Conservation (phyloP, 805 yeast genomes). For the Wickerhamomyces queroliae region DNA sequence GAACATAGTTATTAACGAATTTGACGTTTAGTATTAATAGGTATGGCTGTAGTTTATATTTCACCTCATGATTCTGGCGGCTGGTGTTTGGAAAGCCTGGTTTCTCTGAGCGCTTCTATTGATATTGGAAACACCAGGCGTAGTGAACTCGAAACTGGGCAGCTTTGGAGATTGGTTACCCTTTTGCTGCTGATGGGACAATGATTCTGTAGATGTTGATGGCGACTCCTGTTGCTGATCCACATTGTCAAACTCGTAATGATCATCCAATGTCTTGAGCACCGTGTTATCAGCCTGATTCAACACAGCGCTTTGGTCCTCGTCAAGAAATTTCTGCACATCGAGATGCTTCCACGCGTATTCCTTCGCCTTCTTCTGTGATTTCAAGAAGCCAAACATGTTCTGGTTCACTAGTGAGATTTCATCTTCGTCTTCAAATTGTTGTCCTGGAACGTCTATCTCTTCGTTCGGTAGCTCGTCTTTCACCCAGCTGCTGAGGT, state of each 20-base stretch:
- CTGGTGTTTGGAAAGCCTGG: slow-evolving; percentile 1
- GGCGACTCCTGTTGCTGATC: not conserved
- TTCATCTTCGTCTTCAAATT: not conserved
- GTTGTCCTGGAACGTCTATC: slow-evolving; percentile 3
- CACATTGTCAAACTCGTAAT: not conserved
- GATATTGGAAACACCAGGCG: not conserved
- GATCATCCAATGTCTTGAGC: not conserved
- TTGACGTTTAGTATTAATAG: not conserved
- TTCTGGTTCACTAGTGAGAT: not conserved
- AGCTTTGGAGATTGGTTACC: not conserved
- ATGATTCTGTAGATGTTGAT: not conserved
- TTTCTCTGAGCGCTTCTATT: not conserved
- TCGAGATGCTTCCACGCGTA: not conserved
- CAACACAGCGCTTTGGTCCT: not conserved
- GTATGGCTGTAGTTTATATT: not conserved
- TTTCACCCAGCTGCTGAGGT: slow-evolving; percentile 18
- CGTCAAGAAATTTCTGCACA: not conserved
- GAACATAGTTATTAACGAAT: not conserved
- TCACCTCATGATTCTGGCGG: slow-evolving; percentile 1
- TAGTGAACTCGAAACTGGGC: not conserved
- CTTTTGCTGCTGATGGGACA: not conserved
- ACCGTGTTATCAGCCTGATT: not conserved
- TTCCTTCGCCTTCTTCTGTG: not conserved
- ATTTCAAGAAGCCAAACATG: not conserved
- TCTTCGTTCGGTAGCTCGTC: slow-evolving; percentile 9